These are phyloP conservation scores for Tulasnella sp. DNA, from an alignment of 768 basidiomycete species.

Conservation along the genomic window DNA sequence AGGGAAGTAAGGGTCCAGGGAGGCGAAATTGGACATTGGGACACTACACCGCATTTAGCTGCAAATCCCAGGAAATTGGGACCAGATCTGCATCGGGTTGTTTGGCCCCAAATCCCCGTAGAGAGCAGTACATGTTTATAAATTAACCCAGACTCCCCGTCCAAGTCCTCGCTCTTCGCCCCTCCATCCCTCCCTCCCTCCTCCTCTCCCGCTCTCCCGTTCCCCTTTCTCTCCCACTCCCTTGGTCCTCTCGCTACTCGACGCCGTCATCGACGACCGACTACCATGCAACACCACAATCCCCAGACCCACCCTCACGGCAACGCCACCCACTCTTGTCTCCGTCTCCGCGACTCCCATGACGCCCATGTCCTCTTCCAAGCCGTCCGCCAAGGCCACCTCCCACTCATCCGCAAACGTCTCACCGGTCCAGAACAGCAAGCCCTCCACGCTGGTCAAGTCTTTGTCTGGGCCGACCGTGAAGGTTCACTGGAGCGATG, in stretches of 20 bases:
- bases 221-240: no score
- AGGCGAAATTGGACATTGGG: no score
- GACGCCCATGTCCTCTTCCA: slow-evolving; percentile 17
- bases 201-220: not conserved
- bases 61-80: not conserved
- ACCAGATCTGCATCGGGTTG: not conserved
- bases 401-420: slow-evolving; percentile 17
- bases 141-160: not conserved
- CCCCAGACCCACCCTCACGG: not conserved
- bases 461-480: slow-evolving; percentile 11
- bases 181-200: not conserved
- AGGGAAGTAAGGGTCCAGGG: not conserved
- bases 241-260: not conserved
- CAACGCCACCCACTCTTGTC: slow-evolving; percentile 10
- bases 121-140: not conserved
- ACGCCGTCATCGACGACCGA: not conserved
- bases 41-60: not conserved
- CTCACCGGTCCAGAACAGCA: slow-evolving; percentile 14
- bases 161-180: not conserved
- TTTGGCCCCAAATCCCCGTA: not conserved
- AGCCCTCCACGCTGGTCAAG: slow-evolving; percentile 12
- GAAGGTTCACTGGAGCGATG: slow-evolving; percentile 11
- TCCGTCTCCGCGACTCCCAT: slow-evolving; percentile 13
- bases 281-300: not conserved
- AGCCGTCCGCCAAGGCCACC: slow-evolving; percentile 16